Base-by-base conservation (phyloP, 306 rosid genomes). In the Oemleria cerasiformis region DNA sequence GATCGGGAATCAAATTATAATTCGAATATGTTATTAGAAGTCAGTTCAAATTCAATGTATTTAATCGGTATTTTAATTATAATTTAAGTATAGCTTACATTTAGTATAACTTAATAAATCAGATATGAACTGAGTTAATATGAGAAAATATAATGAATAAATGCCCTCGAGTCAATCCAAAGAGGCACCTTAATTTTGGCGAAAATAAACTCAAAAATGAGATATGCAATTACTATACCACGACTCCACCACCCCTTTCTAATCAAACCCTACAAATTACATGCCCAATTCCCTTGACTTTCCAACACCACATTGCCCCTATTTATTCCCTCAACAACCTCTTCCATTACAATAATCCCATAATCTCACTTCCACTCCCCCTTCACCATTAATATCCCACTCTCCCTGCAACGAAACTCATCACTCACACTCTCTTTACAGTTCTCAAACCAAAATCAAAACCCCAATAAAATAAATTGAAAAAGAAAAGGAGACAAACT, bases 161-260 rank as follows among this genome's bases (percentile, higher is more conserved):
- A 70, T 84, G 60, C 81, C 97, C 96, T 91, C 96, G 96, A 89
- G 93, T 94, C 95, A 94, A 94, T 87, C 96, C 97, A 93, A 88
- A 79, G 61, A 48, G 20, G 39, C 74, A 68, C 68, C 63, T 75
- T 75, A 75, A 49, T 44, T 63, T 82, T 77, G 81, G 71, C 76
- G 47, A 84, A 82, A 85, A 85, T 61, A 61, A 84, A 84, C 78
- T 70, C n/a, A 73, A 81, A 58, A 25, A 15, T 58, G 42, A 58
- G 36, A 51, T 47, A 73, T 75, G 94, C 92, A 86, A 87, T 90
- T 88, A 93, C 89, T 84, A 17, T 68, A 78, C 63, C 75, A 70
- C 71, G 76, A 62, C 80, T 77, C 84, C 84, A 82, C 86, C 89
- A 83, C 92, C 87, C 69, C 75, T 78, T 92, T 84, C 88, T 94